Conservation (phyloP, 768 basidiomycete genomes). For the Termitomyces sp. region DNA sequence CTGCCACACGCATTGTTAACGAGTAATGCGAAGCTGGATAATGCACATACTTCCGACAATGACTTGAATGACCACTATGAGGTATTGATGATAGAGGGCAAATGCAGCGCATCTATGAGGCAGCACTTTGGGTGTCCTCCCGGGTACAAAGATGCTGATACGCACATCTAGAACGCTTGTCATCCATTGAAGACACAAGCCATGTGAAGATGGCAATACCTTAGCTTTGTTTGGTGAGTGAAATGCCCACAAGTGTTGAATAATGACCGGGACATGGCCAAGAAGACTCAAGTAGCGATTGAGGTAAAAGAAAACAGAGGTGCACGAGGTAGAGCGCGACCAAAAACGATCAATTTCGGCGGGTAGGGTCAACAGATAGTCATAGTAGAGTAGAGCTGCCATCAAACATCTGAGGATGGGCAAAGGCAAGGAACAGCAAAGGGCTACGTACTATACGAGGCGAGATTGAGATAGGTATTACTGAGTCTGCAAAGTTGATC, state of each 20-base stretch:
- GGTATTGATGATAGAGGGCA: too few relatives aligned
- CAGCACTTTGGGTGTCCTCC: too few relatives aligned
- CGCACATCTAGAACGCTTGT: too few relatives aligned
- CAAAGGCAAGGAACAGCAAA: background rate
- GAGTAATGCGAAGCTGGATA: too few relatives aligned
- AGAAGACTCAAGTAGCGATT: conserved; percentile 25
- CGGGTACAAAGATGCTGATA: too few relatives aligned
- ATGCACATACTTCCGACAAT: too few relatives aligned
- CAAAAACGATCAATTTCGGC: conserved; percentile 40
- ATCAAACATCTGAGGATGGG: too few relatives aligned
- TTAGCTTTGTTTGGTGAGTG: conserved; percentile 19
- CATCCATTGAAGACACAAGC: too few relatives aligned
- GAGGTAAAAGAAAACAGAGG: conserved; percentile 31
- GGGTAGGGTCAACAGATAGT: conserved; percentile 36
- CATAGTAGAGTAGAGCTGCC: background rate
- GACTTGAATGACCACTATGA: too few relatives aligned
- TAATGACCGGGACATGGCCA: conserved; percentile 21
- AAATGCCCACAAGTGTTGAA: conserved; percentile 23
- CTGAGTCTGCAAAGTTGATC: background rate
- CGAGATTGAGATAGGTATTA: background rate
- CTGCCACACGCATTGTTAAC: too few relatives aligned
- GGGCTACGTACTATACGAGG: background rate
- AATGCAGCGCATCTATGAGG: too few relatives aligned
- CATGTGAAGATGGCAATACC: background rate
- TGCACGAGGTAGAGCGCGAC: conserved; percentile 25